A percentile compares a stretch with the other conserved stretches of the same genome.
phyloP scores from a whole-genome alignment of 2,329 filamentous ascomycete genomes.

The Ilyonectria mors-panacis region DNA sequence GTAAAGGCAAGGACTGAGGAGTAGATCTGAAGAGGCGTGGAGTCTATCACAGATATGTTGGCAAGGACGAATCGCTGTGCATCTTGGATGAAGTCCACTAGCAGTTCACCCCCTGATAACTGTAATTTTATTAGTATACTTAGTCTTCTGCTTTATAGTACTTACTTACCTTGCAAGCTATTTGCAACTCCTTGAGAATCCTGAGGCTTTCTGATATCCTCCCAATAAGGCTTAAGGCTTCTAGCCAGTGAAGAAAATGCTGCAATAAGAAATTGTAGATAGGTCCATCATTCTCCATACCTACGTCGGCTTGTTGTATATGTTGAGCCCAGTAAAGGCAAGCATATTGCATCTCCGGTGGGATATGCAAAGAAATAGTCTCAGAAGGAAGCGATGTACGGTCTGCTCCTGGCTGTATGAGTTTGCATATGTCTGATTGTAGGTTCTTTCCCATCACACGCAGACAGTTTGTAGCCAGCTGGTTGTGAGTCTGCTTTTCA shows the following conservation, averaged over 20 bases:
- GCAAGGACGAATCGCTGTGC: neutral
- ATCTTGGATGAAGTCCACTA: conserved; percentile 1
- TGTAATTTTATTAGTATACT: neutral
- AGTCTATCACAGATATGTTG: neutral
- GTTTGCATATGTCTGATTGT: neutral
- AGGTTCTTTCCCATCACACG: neutral
- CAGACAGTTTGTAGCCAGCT: neutral
- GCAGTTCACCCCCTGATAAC: neutral
- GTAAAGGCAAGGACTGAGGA: no score
- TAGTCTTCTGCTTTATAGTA: neutral
- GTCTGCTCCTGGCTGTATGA: neutral
- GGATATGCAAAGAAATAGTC: neutral
- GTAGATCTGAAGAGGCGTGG: conserved; percentile 6
- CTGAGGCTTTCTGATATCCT: neutral
- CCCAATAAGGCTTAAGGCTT: neutral
- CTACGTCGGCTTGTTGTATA: neutral
- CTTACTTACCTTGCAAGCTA: neutral
- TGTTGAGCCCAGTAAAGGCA: conserved; percentile 3
- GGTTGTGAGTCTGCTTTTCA: neutral
- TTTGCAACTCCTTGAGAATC: neutral
- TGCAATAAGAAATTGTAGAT: neutral
- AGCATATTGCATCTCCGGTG: conserved; percentile 1
- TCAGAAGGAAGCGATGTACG: neutral
- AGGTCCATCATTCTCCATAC: neutral
- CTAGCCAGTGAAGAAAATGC: conserved; percentile 12